Percentiles rank a stretch among this genome's conserved stretches.
These are phyloP conservation scores for Cichorium intybus DNA, from an alignment of 140 eudicot genomes.

Conservation along the genomic window DNA sequence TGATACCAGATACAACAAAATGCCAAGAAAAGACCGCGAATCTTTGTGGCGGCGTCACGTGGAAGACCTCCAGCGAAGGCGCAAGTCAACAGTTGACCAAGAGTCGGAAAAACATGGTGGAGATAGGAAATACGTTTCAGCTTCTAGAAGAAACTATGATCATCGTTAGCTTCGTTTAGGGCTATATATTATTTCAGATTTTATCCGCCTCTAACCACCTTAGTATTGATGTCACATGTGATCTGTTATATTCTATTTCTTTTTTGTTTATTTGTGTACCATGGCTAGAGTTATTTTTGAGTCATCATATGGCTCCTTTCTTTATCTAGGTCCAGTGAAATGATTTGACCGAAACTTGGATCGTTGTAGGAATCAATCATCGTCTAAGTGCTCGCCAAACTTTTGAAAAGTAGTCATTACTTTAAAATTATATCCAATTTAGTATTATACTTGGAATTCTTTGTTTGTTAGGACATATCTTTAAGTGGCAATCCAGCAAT, in stretches of 20 bases:
- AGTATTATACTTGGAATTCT: no score
- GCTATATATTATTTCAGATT: background rate
- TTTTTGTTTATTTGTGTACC: conserved; percentile 6
- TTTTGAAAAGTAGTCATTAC: no score
- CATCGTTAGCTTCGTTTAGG: conserved; percentile 29
- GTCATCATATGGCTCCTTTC: background rate
- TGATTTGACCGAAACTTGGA: background rate
- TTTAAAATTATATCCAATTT: no score
- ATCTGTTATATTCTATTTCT: conserved; percentile 12
- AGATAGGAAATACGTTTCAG: conserved; percentile 43
- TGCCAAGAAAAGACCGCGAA: conserved; percentile 92
- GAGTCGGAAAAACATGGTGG: conserved; percentile 43
- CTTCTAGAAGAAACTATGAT: conserved; percentile 47
- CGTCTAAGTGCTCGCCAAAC: background rate
- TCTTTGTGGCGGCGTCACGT: conserved; percentile 84
- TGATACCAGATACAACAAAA: conserved; percentile 67
- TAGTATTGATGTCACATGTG: background rate
- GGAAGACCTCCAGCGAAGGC: conserved; percentile 69
- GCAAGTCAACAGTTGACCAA: conserved; percentile 36
- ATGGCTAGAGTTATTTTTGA: conserved; percentile 5
- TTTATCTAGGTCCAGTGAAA: background rate
- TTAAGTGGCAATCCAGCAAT: no score
- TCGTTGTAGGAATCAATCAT: no score
- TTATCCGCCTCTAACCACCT: background rate
- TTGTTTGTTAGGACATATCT: no score